phyloP scores from a whole-genome alignment of 371 early-diverging fungal genomes.

The Rhizopus sp. region DNA sequence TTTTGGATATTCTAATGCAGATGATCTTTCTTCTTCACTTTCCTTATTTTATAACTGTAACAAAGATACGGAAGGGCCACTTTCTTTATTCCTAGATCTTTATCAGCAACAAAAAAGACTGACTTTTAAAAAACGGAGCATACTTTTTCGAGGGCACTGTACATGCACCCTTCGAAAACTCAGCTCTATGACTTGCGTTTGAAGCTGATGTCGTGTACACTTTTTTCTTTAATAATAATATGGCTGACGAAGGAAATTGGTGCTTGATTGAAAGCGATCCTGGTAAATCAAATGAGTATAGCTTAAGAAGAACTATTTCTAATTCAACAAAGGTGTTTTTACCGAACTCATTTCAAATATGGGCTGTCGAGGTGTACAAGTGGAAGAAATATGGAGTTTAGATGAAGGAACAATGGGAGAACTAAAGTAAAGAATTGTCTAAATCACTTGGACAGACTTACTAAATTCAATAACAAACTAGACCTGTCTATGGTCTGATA shows the following conservation, averaged over 20 bases:
- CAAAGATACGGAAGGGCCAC: too few species aligned
- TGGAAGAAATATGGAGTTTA: slow-evolving; percentile 82
- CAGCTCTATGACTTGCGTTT: too few species aligned
- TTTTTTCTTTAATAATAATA: slow-evolving; percentile 4
- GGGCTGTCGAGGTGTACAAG: slow-evolving; percentile 82
- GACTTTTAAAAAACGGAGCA: too few species aligned
- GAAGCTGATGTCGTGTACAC: too few species aligned
- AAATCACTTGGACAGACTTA: background rate
- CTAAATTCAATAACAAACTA: slow-evolving; percentile 18
- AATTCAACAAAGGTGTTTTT: slow-evolving; percentile 70
- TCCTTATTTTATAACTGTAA: too few species aligned
- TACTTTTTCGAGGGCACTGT: too few species aligned
- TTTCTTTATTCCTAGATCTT: too few species aligned
- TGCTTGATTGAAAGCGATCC: slow-evolving; percentile 91
- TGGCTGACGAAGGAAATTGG: slow-evolving; percentile 78
- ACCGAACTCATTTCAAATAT: slow-evolving; percentile 85
- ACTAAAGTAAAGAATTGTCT: slow-evolving; percentile 53
- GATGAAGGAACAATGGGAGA: slow-evolving; percentile 62
- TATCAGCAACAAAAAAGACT: too few species aligned
- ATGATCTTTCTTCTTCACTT: too few species aligned
- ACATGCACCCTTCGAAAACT: too few species aligned
- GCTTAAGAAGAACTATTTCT: background rate
- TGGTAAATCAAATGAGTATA: slow-evolving; percentile 37
- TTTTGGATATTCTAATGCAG: too few species aligned
- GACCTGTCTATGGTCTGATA: slow-evolving; percentile 83